Base-by-base conservation (phyloP, 192 early-diverging fungal genomes). In the Jimgerdemannia lactiflua region DNA sequence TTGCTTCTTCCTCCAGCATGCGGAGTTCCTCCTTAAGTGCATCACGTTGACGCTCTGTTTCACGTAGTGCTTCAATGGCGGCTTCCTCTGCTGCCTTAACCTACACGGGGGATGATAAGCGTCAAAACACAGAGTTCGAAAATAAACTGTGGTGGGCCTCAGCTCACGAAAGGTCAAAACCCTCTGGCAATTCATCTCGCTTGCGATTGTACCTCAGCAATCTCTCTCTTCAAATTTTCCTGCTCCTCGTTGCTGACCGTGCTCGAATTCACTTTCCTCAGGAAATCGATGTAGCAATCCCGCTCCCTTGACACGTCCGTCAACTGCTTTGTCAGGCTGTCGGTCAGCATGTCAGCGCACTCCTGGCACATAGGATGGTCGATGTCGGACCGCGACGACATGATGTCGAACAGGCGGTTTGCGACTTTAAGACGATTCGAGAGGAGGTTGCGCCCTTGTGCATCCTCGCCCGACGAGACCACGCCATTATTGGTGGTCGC, bases 321-420 rank as follows among this genome's bases (percentile, higher is more conserved):
- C 18, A 95, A 75, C 67, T 92, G 87, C 71, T 88, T 89, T 64
- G 93, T 91, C 54, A 98, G 75, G 41, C 85, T 82, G 9, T 92
- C 85, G 66, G 90, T 64, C 70, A 97, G 75, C 74, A 91, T 90
- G 69, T 96, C 94, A 0, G 95, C 92, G 75, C 97, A 99, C 67
- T 95, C 95, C 73, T 94, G 89, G 78, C 97, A 99, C 79, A 97
- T 88, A 11, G 95, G 95, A 70, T 96, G 94, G 66, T 88, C 87
- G 14, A 94, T 82, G 66, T 88, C 88, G 3, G 94, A 91, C 44
- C 87, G 87, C n/a, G 88, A 84, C 0, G 92, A 92, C 73, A 97
- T 88, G 72, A 91, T 72, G 66, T 95, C 93, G 83, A 94, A 95
- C 63, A 98, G 74, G 41, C 89, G 86, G 39, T 86, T 91, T 0